Conservation (phyloP, 352 stramenopile species). For the Peronosclerospora sorghi region DNA sequence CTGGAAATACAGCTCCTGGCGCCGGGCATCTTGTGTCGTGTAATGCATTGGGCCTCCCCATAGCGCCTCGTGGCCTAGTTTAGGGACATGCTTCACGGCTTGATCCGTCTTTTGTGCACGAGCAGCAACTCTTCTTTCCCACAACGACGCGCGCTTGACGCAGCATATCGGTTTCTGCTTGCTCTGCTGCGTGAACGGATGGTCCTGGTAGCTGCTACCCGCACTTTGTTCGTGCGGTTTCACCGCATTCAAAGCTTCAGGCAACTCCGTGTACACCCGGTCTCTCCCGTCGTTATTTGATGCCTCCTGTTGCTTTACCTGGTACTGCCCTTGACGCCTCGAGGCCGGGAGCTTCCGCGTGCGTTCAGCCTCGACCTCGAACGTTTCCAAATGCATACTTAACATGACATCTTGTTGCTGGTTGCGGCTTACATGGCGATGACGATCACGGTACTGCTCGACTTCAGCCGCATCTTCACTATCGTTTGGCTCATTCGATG, state of each 20-base stretch:
- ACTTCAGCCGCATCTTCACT: conserved; percentile 20
- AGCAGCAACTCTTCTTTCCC: conserved; percentile 22
- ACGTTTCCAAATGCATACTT: conserved; percentile 11
- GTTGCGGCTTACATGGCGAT: conserved; percentile 23
- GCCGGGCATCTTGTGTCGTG: conserved; percentile 15
- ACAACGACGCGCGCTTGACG: conserved; percentile 18
- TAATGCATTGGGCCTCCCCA: conserved; percentile 24
- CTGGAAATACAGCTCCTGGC: conserved; percentile 18
- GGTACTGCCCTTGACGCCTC: conserved; percentile 16
- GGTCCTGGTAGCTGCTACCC: too few relatives aligned
- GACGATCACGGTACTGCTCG: conserved; percentile 29
- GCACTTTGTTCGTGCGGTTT: conserved; percentile 3
- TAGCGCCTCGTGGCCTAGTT: conserved; percentile 26
- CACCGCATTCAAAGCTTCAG: conserved; percentile 25
- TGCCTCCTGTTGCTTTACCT: conserved; percentile 14
- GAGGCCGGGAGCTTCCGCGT: conserved; percentile 28
- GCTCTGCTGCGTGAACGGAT: conserved; percentile 3
- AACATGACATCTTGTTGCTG: conserved; percentile 6
- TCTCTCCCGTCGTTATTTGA: too few relatives aligned
- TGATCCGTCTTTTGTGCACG: too few relatives aligned
- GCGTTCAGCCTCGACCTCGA: conserved; percentile 24
- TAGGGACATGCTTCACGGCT: too few relatives aligned
- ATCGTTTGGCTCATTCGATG: not conserved
- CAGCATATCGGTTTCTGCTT: not conserved
- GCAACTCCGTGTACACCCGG: too few relatives aligned